Evolutionary conservation across 2,329 filamentous ascomycete species (phyloP).

Genomic region (Diaporthe aspalathi): DNA sequence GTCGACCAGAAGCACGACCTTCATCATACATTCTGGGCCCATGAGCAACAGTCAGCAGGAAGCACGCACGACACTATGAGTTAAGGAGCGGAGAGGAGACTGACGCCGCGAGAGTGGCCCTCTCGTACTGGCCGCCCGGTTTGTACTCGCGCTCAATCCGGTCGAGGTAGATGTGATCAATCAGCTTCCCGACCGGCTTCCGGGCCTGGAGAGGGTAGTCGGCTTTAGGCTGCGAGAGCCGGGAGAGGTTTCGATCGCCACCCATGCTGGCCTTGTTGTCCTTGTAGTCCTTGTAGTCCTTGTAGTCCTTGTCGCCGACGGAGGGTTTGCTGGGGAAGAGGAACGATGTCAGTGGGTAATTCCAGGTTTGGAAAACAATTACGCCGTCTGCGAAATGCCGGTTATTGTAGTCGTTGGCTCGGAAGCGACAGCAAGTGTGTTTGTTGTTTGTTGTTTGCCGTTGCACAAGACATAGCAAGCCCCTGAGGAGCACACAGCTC

Average conservation of each 20-base stretch:
- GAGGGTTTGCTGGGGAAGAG: constrained; percentile 19
- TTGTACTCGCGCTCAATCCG: constrained; percentile 85
- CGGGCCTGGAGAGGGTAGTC: constrained; percentile 65
- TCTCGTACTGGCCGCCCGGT: constrained; percentile 77
- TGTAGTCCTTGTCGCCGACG: constrained; percentile 42
- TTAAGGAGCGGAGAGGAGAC: constrained; percentile 40
- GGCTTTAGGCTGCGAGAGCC: constrained; percentile 56
- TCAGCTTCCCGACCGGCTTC: constrained; percentile 78
- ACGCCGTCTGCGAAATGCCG: constrained; percentile 1
- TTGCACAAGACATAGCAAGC: background rate
- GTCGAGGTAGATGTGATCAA: constrained; percentile 85
- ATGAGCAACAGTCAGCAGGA: background rate
- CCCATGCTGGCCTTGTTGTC: constrained; percentile 59
- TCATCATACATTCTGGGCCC: constrained; percentile 75
- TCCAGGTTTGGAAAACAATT: background rate
- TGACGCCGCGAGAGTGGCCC: constrained; percentile 70
- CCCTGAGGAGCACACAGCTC: background rate
- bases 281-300: too few species aligned
- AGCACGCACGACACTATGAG: constrained; percentile 34
- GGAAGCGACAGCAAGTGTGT: background rate
- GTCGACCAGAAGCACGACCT: constrained; percentile 72
- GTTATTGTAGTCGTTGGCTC: background rate
- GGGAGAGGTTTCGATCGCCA: constrained; percentile 53
- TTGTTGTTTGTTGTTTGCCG: background rate
- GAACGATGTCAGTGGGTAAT: constrained; percentile 29